phyloP scores from a whole-genome alignment of 768 basidiomycete genomes.

The Lentinula sp. region DNA sequence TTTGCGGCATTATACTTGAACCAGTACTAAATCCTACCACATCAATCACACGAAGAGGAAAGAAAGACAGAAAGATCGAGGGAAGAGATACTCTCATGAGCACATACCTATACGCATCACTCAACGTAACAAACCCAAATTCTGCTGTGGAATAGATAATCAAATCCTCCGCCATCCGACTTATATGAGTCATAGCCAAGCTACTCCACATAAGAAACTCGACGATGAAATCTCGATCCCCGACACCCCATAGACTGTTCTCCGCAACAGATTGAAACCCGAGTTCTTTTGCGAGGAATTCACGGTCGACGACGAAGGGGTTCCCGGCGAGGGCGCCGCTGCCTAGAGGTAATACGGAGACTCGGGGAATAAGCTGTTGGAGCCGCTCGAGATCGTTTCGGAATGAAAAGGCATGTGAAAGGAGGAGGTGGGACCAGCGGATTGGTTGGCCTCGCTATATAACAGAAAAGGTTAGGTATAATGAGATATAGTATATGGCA shows the following conservation, averaged over 20 bases:
- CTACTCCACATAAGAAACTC: constrained; percentile 98
- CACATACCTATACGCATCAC: constrained; percentile 90
- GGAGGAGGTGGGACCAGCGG: constrained; percentile 94
- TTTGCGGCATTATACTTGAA: constrained; percentile 99
- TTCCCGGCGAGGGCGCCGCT: constrained; percentile 96
- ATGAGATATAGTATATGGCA: not conserved
- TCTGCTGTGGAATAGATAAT: constrained; percentile 96
- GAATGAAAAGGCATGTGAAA: constrained; percentile 94
- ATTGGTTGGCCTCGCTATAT: constrained; percentile 93
- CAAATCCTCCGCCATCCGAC: constrained; percentile 92
- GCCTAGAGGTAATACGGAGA: constrained; percentile 91
- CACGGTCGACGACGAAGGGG: constrained; percentile 90
- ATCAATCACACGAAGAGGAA: not conserved
- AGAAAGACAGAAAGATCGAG: not conserved
- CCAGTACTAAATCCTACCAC: constrained; percentile 64
- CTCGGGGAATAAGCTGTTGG: constrained; percentile 76
- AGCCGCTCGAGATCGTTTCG: constrained; percentile 84
- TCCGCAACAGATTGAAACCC: constrained; percentile 86
- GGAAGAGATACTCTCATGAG: not conserved
- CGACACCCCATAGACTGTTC: constrained; percentile 96
- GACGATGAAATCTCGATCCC: constrained; percentile 94
- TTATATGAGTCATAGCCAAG: constrained; percentile 89
- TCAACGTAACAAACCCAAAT: constrained; percentile 93
- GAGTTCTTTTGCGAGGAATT: constrained; percentile 86
- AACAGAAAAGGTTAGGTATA: not conserved